A percentile compares a stretch with the other conserved stretches of the same genome.
Evolutionary conservation across 257 asterid species (phyloP).

Genomic region (Cordia subcordata): DNA sequence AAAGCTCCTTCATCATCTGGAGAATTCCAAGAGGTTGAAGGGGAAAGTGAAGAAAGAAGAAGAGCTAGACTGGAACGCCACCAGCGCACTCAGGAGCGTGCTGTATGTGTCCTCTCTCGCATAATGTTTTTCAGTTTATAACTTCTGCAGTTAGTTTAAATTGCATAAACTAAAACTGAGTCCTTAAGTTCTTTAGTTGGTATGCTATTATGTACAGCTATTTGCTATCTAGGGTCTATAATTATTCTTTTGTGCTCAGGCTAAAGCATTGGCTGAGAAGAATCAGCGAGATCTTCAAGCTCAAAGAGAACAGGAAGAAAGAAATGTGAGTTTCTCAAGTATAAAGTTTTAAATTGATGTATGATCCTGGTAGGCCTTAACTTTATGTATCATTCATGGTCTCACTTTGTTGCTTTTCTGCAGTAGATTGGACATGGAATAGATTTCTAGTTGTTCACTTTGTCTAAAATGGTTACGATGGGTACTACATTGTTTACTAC

Average conservation of each 20-base stretch:
- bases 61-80: slow-evolving; percentile 90
- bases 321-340: slow-evolving; percentile 64
- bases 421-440: no score
- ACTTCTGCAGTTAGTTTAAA: background rate
- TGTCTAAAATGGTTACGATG: no score
- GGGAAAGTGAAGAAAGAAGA: slow-evolving; percentile 96
- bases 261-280: slow-evolving; percentile 96
- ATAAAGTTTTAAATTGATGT: background rate
- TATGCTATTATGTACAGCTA: background rate
- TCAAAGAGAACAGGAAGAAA: slow-evolving; percentile 95
- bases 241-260: slow-evolving; percentile 43
- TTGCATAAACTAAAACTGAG: background rate
- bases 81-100: slow-evolving; percentile 96
- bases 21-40: slow-evolving; percentile 83
- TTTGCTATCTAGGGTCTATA: background rate
- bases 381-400: no score
- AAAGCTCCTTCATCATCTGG: slow-evolving; percentile 71
- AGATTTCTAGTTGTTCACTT: no score
- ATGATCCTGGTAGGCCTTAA: background rate
- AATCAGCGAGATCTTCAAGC: slow-evolving; percentile 91
- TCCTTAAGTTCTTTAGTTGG: background rate
- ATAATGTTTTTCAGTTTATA: background rate
- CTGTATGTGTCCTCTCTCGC: slow-evolving; percentile 43
- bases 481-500: no score
- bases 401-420: no score